Percentiles rank a stretch among this genome's conserved stretches.
These are phyloP conservation scores for Anthoceros angustus DNA, from an alignment of 225 moss, liverwort and hornwort genomes.

Conservation along the genomic window DNA sequence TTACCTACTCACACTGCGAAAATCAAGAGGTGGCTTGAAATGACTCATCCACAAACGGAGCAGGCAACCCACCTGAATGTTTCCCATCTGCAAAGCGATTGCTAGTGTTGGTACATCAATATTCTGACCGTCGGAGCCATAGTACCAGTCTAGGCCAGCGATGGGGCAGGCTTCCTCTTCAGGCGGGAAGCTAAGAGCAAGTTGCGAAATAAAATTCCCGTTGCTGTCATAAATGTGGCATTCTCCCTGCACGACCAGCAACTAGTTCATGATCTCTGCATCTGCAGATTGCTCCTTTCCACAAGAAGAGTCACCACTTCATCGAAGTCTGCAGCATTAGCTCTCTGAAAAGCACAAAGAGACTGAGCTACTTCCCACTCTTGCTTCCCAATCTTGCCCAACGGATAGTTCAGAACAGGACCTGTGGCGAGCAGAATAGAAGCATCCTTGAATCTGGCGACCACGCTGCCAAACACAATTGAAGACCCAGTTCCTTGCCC, in stretches of 20 bases:
- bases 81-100: slow-evolving; percentile 52
- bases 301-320: too few species aligned
- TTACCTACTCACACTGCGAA: background rate
- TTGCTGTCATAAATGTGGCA: slow-evolving; percentile 70
- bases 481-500: slow-evolving; percentile 59
- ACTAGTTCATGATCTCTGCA: background rate
- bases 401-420: background rate
- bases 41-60: slow-evolving; percentile 3
- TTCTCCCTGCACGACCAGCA: slow-evolving; percentile 36
- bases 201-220: slow-evolving; percentile 61
- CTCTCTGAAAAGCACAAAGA: background rate
- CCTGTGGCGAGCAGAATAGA: slow-evolving; percentile 62
- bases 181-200: slow-evolving; percentile 38
- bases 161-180: slow-evolving; percentile 29
- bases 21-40: background rate
- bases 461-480: slow-evolving; percentile 68
- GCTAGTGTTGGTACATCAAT: slow-evolving; percentile 67
- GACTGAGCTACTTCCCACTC: too few species aligned
- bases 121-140: slow-evolving; percentile 67
- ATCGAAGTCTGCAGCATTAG: background rate
- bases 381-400: background rate
- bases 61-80: slow-evolving; percentile 42
- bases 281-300: too few species aligned
- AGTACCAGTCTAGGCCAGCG: slow-evolving; percentile 87
- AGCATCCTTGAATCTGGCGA: slow-evolving; percentile 70